Conservation (phyloP, 345 rosid species). For the Euphorbia lathyris region DNA sequence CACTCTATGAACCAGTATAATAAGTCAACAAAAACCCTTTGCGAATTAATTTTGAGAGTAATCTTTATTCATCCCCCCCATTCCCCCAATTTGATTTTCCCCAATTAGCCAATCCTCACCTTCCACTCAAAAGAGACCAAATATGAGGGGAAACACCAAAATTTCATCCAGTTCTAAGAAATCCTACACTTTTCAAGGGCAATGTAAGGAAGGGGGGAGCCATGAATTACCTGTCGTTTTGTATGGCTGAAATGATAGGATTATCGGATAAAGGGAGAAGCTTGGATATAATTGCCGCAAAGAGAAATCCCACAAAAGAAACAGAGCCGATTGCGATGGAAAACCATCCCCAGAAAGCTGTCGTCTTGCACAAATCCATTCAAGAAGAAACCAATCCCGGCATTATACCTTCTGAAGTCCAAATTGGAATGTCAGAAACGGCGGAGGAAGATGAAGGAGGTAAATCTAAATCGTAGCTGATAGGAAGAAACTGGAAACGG, state of each 20-base stretch:
- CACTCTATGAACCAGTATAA: no score
- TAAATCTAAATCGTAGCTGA: no score
- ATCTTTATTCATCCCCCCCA: no score
- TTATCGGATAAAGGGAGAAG: slow-evolving; percentile 41
- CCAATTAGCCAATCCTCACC: neutral
- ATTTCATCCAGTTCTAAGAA: neutral
- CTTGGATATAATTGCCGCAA: slow-evolving; percentile 46
- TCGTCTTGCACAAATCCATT: neutral
- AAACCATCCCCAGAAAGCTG: slow-evolving; percentile 13
- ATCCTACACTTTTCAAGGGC: neutral
- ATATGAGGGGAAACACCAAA: neutral
- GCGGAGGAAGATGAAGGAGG: no score
- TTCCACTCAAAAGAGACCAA: neutral
- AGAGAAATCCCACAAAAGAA: slow-evolving; percentile 39
- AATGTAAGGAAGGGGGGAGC: neutral
- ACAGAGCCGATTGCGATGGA: slow-evolving; percentile 32
- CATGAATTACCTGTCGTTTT: slow-evolving; percentile 45
- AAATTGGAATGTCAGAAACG: no score
- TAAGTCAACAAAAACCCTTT: no score
- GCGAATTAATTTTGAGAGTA: no score
- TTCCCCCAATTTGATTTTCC: neutral
- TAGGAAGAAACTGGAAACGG: no score
- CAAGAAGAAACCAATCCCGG: no score
- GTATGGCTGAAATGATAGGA: slow-evolving; percentile 41
- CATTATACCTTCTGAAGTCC: no score